Base-by-base conservation (phyloP, 768 basidiomycete species). In the Hydnomerulius pinastri region DNA sequence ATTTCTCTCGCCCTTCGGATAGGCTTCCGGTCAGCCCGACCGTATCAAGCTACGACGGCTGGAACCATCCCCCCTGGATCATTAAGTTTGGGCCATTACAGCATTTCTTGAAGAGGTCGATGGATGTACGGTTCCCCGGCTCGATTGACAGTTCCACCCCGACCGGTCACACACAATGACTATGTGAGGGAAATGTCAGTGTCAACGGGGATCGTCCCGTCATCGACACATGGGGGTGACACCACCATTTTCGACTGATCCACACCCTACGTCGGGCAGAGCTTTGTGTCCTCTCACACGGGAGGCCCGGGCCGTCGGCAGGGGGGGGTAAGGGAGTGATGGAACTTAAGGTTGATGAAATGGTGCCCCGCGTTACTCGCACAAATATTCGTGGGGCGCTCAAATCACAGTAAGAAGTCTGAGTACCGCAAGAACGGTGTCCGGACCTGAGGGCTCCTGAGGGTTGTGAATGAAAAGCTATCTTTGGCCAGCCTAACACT, bases 1-100 rank as follows among this genome's bases (percentile, higher is more conserved):
- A 36, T 41, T 17, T 57, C 45, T 35, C 58, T 33, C 43, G 23
- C 35, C 15, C 27, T 17, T 38, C 39, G 36, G 30, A 40, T 30
- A 17, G 27, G 32, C 39, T 24, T 17, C 21, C 30, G 40, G 36
- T 38, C 43, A 28, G 39, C 43, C 44, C 46, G 39, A 44, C 37
- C 20, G 48, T 45, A 39, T 33, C 33, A 47, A 9, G 29, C 44
- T 24, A 23, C 23, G 39, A 15, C 18, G 17, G 6, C 24, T 24
- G 32, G 23, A 30, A 25, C 32, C 13, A 37, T 18, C 20, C 15
- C 28, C n/a, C 39, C 24, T 6, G 15, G n/a, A 17, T 27, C 12
- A 27, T 27, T 10, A 13, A n/a, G 10, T 27, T 5, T 1, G n/a
- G 39, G 23, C 18, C 28, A 20, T 49, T 32, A 21, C 38, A 46